Evolutionary conservation across 352 stramenopile genomes (phyloP), one percentile per base, ranked within the genome.

Genomic region (Pythium biforme): DNA sequence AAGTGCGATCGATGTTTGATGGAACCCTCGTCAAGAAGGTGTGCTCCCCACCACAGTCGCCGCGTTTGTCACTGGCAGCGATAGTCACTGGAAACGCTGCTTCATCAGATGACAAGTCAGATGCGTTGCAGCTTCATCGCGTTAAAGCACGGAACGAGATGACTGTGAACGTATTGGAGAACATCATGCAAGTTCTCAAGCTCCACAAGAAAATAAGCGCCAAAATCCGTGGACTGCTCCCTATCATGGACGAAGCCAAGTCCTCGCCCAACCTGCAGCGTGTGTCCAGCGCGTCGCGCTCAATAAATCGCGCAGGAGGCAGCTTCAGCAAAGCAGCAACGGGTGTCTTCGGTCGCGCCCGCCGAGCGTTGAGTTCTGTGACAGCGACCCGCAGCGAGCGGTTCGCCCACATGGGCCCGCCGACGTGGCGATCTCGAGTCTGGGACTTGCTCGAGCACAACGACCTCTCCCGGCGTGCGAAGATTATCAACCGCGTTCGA

Each of bases 401-500:
- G 4, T 56, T 66, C 40, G 40, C 61, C 12, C 75, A 84, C 34
- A 31, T 26, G 0, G 66, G 66, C 6, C 49, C 67, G 14, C 48
- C 60, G 2, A 78, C 71, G 19, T 67, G 80, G 12, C 75, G 70
- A 0, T 76, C 74, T 0, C 34, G 45, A 3, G 60, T 75, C 27
- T 87, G 77, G 77, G 69, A 80, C 39, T 66, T 76, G 34, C 72
- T 85, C 22, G 72, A 87, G 55, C 73, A 82, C 39, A 72, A 71
- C 10, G 64, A 85, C 26, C 41, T 68, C 17, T 79, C 68, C 0
- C 66, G 59, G 22, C 17, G 61, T 0, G 48, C 72, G 4, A 61
- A 37, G 2, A 27, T 72, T 6, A 55, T 71, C 31, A 84, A 80
- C 27, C 56, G 62, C 11, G 12, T 74, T 23, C 77, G 76, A 4